Conservation (phyloP, 2,329 filamentous ascomycete genomes). For the Cordyceps javanica region DNA sequence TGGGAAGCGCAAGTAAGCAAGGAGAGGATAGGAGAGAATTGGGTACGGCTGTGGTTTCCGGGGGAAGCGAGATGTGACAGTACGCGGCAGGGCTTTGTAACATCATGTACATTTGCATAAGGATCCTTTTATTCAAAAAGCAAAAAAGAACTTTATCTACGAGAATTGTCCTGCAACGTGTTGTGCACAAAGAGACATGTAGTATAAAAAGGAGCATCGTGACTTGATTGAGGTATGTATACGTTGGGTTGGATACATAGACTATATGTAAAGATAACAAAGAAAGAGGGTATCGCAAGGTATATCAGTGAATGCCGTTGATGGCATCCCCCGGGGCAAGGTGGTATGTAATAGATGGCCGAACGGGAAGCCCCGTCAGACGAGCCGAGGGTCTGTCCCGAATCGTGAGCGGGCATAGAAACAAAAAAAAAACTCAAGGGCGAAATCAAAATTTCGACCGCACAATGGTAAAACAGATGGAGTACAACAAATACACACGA, state of each 20-base stretch:
- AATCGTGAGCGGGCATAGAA: not conserved
- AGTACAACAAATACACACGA: not conserved
- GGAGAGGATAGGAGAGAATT: conserved; percentile 16
- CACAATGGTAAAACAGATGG: no score
- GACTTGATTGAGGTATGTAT: not conserved
- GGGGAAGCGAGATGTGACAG: not conserved
- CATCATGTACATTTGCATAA: conserved; percentile 6
- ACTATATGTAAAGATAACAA: not conserved
- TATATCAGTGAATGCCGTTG: not conserved
- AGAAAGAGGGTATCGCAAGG: not conserved
- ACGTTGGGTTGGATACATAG: not conserved
- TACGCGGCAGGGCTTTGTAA: not conserved
- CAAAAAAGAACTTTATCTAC: no score
- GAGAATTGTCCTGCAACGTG: no score
- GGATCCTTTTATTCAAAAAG: not conserved
- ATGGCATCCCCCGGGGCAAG: not conserved
- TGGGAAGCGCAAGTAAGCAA: conserved; percentile 31
- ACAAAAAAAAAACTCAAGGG: not conserved
- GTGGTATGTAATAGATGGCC: not conserved
- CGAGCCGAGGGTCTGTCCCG: not conserved
- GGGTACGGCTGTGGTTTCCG: not conserved
- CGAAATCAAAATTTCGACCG: no score
- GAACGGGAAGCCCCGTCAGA: not conserved
- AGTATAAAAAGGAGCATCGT: not conserved
- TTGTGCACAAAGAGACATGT: not conserved